Evolutionary conservation across 306 rosid genomes (phyloP), one percentile per base, ranked within the genome.

Genomic region (Astragalus glycyphyllos): DNA sequence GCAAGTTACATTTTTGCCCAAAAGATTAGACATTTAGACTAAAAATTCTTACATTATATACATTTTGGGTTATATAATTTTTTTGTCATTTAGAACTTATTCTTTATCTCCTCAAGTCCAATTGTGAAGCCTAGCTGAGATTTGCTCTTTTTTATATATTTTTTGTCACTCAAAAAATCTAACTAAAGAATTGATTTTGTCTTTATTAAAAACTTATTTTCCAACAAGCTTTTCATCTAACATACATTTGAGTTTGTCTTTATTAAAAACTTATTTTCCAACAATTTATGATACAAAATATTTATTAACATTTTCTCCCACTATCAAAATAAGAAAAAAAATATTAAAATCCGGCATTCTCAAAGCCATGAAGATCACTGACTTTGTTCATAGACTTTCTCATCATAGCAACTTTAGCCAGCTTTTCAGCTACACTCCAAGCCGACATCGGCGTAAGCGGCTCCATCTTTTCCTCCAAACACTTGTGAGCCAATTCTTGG

Each of bases 381-480:
- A 93, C 98, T 88, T 89, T 84, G 76, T 90, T 93, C 98, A 90
- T 79, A 0, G 97, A 90, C 97, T 93, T 93, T 69, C 89, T 88
- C 94, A 90, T 84, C 7, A 86, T 93, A 13, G 97, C 98, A 13
- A 93, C 96, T 68, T 93, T 90, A 60, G 98, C 98, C 71, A 93
- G 58, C 56, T 85, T 87, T 75, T 90, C 97, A 0, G 98, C 98
- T 16, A 91, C 89, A 69, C 91, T 72, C 98, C 98, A 93, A 83
- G 98, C 97, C 48, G 96, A 93, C 0, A 90, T 88, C 6, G 94
- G 96, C 13, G 94, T 90, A 0, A 90, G 84, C 38, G 87, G 88
- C 84, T 90, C 98, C 0, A 62, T 13, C 82, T 88, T 90, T 42
- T 86, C 90, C 6, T 86, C 86, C 11, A 31, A 12, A 4, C 84